Percentiles rank a stretch among this genome's conserved stretches.
phyloP scores from a whole-genome alignment of 257 asterid genomes.

The Ballota nigra region DNA sequence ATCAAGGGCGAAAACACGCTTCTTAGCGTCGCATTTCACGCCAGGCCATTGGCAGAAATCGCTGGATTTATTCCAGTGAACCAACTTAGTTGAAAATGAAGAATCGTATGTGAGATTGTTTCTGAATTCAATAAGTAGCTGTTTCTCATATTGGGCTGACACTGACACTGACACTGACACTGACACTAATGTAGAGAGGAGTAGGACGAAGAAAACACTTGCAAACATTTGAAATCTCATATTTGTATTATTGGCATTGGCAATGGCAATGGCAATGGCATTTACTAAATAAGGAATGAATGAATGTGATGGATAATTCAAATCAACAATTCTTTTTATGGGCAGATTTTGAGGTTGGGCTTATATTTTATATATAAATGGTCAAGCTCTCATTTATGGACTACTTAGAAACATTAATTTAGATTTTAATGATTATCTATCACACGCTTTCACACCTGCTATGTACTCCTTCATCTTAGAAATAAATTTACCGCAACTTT shows the following conservation, averaged over 20 bases:
- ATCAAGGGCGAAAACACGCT: constrained; percentile 47
- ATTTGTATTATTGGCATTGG: background rate
- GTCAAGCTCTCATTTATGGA: background rate
- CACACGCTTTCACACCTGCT: background rate
- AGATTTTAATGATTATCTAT: too few relatives aligned
- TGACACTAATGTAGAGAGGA: constrained; percentile 13
- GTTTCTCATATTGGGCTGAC: constrained; percentile 41
- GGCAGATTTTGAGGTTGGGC: background rate
- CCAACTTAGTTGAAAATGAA: constrained; percentile 48
- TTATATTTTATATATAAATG: background rate
- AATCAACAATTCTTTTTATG: background rate
- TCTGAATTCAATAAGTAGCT: constrained; percentile 41
- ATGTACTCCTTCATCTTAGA: too few relatives aligned
- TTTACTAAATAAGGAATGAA: background rate
- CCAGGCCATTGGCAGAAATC: constrained; percentile 60
- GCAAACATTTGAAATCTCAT: constrained; percentile 31
- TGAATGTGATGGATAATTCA: background rate
- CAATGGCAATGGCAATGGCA: too few relatives aligned
- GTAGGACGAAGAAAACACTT: constrained; percentile 14
- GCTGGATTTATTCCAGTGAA: constrained; percentile 40
- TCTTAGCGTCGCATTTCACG: constrained; percentile 38
- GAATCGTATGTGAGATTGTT: constrained; percentile 45
- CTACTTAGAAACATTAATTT: background rate
- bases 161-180: too few relatives aligned
- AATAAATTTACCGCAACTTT: too few relatives aligned